Evolutionary conservation across 1,139 yeast species (phyloP).

Genomic region (Zhuliangozyma parablackwelliae): DNA sequence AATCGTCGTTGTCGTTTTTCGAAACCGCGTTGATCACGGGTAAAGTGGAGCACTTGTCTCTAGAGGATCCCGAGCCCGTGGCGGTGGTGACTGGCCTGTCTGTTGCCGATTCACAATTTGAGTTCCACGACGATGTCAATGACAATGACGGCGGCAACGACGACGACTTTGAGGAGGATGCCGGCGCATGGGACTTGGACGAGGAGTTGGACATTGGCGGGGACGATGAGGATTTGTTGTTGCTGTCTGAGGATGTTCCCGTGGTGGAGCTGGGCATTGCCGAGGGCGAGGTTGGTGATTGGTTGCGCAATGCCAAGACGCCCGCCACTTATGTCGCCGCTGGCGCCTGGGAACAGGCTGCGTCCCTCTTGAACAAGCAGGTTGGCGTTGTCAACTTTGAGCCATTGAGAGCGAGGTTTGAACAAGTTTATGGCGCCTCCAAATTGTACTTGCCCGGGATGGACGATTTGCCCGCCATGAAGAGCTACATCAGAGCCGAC

Average conservation of each 20-base stretch:
- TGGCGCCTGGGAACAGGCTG: slow-evolving; percentile 95
- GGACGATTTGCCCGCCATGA: slow-evolving; percentile 65
- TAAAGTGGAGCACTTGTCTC: slow-evolving; percentile 59
- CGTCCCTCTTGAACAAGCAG: slow-evolving; percentile 85
- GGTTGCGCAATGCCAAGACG: slow-evolving; percentile 87
- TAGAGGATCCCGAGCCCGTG: slow-evolving; percentile 39
- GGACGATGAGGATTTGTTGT: slow-evolving; percentile 23
- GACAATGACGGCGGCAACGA: slow-evolving; percentile 42
- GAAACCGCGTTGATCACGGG: slow-evolving; percentile 77
- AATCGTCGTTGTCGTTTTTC: slow-evolving; percentile 70
- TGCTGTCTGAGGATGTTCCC: slow-evolving; percentile 21
- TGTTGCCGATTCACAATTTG: slow-evolving; percentile 5
- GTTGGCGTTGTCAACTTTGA: slow-evolving; percentile 81
- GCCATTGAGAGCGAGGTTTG: slow-evolving; percentile 78
- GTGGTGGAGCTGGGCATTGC: slow-evolving; percentile 18
- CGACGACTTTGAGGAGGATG: slow-evolving; percentile 27
- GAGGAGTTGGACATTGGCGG: slow-evolving; percentile 45
- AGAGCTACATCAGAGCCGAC: slow-evolving; percentile 63
- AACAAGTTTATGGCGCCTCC: slow-evolving; percentile 77
- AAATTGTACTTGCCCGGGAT: slow-evolving; percentile 73
- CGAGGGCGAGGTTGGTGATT: slow-evolving; percentile 63
- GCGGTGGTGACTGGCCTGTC: slow-evolving; percentile 1
- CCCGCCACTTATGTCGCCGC: slow-evolving; percentile 95
- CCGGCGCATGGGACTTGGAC: slow-evolving; percentile 57
- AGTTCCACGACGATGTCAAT: slow-evolving; percentile 19